These are phyloP conservation scores for Kodamaea kaohsiungensis DNA, from an alignment of 805 yeast genomes.

Conservation along the genomic window DNA sequence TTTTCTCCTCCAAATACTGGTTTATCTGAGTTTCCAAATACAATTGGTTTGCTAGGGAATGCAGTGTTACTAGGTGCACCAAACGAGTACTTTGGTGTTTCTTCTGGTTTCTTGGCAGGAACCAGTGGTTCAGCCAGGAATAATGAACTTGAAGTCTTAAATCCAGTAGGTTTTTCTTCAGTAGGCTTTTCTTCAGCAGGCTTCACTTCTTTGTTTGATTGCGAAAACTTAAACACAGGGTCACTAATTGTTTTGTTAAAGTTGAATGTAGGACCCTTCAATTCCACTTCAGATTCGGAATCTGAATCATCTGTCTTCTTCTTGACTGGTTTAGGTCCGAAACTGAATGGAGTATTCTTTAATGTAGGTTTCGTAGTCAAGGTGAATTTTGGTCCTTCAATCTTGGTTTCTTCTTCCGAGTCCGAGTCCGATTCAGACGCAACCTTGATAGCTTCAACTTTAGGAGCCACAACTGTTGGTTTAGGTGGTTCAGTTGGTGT, in stretches of 20 bases:
- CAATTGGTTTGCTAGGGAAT: conserved; percentile 10
- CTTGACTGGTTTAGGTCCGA: conserved; percentile 32
- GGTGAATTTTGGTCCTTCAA: conserved; percentile 40
- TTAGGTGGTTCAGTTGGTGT: conserved; percentile 3
- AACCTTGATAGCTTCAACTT: neutral
- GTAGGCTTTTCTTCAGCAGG: conserved; percentile 2
- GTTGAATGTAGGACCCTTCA: conserved; percentile 72
- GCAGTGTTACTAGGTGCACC: conserved; percentile 8
- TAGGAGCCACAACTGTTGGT: neutral
- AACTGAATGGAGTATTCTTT: conserved; percentile 40
- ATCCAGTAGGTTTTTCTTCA: neutral
- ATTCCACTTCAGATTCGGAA: conserved; percentile 61
- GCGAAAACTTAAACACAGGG: conserved; percentile 27
- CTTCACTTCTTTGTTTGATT: neutral
- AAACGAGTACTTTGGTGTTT: conserved; percentile 14
- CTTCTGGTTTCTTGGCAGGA: conserved; percentile 7
- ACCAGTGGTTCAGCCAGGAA: conserved; percentile 23
- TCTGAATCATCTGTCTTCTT: conserved; percentile 34
- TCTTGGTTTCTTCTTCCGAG: conserved; percentile 25
- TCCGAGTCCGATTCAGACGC: conserved; percentile 16
- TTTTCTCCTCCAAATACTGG: conserved; percentile 10
- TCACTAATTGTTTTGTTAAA: conserved; percentile 40
- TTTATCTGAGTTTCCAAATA: conserved; percentile 11
- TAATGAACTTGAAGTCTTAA: conserved; percentile 3
- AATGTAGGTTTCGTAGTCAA: conserved; percentile 26